A percentile compares a stretch with the other conserved stretches of the same genome.
phyloP scores from a whole-genome alignment of 2,329 filamentous ascomycete species.

The Cercospora sp. region DNA sequence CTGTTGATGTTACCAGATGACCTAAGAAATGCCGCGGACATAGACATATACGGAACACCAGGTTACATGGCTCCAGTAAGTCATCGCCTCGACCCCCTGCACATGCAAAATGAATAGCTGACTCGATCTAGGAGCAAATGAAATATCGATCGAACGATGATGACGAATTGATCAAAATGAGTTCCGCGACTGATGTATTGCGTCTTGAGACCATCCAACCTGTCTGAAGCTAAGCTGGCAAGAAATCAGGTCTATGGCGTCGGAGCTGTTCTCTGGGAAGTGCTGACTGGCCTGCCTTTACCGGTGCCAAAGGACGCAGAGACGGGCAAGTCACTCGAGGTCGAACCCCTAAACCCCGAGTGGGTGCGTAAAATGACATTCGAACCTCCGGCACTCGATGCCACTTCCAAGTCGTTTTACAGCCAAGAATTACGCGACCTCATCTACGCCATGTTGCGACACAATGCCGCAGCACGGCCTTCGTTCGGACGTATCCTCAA shows the following conservation, averaged over 20 bases:
- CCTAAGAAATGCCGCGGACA: neutral
- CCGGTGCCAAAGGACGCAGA: neutral
- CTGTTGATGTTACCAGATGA: neutral
- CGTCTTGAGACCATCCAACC: neutral
- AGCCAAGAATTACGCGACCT: neutral
- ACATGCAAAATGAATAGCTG: neutral
- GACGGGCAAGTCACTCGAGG: neutral
- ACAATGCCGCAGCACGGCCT: neutral
- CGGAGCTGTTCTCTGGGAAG: neutral
- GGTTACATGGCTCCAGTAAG: conserved; percentile 3
- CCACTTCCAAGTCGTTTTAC: neutral
- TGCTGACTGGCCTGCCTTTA: neutral
- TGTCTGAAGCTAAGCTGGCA: neutral
- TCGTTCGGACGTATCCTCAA: conserved; percentile 2
- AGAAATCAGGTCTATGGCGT: neutral
- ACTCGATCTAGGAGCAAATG: neutral
- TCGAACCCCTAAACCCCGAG: neutral
- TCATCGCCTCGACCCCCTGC: neutral
- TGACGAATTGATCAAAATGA: neutral
- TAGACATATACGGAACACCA: neutral
- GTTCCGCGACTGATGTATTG: conserved; percentile 7
- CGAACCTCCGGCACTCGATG: conserved; percentile 3
- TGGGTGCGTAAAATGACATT: neutral
- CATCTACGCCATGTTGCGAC: neutral
- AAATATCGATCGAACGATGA: neutral